Evolutionary conservation across 2,329 filamentous ascomycete genomes (phyloP), one percentile per base, ranked within the genome.

Genomic region (Aspergillus sp.): DNA sequence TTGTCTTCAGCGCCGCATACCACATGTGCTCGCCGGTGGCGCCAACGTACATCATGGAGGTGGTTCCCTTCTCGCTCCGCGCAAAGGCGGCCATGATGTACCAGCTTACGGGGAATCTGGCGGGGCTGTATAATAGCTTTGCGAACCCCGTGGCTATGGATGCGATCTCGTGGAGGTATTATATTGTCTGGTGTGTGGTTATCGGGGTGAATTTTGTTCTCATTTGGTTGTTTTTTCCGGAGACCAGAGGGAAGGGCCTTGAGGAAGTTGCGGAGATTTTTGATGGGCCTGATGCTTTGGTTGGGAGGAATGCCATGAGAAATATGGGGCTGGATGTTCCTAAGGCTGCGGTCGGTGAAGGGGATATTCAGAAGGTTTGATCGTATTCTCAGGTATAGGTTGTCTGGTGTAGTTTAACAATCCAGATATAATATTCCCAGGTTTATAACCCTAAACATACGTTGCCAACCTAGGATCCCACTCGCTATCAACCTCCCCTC

Each of bases 221-320:
- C 1, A 59, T 62, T 4, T 65, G 33, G 35, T 50, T 64, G 41
- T 64, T 62, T n/a, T 65, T 64, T 27, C 62, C 63, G 0, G 63
- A 65, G 46, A 65, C 63, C 4, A 65, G 63, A 25, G 58, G 58
- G 3, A 56, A 54, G 19, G 57, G 55, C 4, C 19, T 65, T 17
- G 63, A 65, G 27, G 63, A 65, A 35, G 59, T 65, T 5, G 61
- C 59, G 7, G 56, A 58, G 45, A 58, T 58, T 3, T 58, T 58
- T 35, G 56, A 58, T 15, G 56, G 56, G 27, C 41, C 44, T 1
- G 19, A 55, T 40, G 56, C 56, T 6, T 25, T 58, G 3, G 40
- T 51, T 33, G 56, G 56, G 1, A 35, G 31, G 2, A 58, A 58
- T 55, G 56, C 51, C 1, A 58, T 58, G 56, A 39, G 31, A 11